phyloP scores from a whole-genome alignment of 2,329 filamentous ascomycete species.

The Rasamsonia emersonii region DNA sequence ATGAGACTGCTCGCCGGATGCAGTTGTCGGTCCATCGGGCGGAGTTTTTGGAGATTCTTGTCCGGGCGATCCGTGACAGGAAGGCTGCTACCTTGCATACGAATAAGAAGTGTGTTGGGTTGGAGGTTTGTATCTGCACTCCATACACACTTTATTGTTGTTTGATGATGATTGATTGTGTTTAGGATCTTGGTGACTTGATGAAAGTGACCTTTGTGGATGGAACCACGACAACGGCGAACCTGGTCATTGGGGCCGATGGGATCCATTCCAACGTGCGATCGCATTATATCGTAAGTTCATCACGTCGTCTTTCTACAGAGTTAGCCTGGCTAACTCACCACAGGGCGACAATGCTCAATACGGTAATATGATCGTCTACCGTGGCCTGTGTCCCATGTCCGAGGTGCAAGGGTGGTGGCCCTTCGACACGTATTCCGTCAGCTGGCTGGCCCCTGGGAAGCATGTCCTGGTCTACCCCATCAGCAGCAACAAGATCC shows the following conservation, averaged over 20 bases:
- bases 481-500: slow-evolving; percentile 23
- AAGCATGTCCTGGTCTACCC: slow-evolving; percentile 32
- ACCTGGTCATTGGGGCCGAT: slow-evolving; percentile 18
- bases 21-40: slow-evolving; percentile 9
- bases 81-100: slow-evolving; percentile 4
- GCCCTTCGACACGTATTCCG: slow-evolving; percentile 16
- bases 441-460: slow-evolving; percentile 25
- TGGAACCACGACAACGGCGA: slow-evolving; percentile 10
- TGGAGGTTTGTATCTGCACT: no score
- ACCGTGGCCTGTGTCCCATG: slow-evolving; percentile 16
- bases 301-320: neutral
- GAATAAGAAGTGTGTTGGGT: slow-evolving; percentile 1
- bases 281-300: slow-evolving; percentile 5
- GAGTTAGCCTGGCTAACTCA: slow-evolving; percentile 12
- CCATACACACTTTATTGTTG: neutral
- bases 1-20: neutral
- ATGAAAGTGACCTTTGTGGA: slow-evolving; percentile 9
- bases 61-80: slow-evolving; percentile 5
- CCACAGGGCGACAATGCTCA: slow-evolving; percentile 12
- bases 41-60: slow-evolving; percentile 8
- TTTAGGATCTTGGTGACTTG: slow-evolving; percentile 3
- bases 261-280: slow-evolving; percentile 16
- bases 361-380: slow-evolving; percentile 16
- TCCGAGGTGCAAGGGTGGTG: slow-evolving; percentile 11
- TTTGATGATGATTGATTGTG: neutral